Conservation (phyloP, 441 rosid species). For the Raphanus hybrid region DNA sequence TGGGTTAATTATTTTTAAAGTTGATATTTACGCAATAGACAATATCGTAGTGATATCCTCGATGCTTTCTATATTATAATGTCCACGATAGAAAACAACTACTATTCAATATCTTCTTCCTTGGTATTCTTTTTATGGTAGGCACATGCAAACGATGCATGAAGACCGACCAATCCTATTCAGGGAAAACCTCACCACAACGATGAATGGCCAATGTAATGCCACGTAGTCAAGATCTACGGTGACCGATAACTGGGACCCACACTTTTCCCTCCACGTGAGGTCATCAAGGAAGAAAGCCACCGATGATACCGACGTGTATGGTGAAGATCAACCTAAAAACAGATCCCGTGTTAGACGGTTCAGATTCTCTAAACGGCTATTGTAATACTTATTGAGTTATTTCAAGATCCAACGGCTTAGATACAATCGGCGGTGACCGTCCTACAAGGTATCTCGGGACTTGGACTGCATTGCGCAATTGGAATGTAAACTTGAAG, state of each 20-base stretch:
- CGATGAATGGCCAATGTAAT: slow-evolving; percentile 26
- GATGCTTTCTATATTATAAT: slow-evolving; percentile 19
- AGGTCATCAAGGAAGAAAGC: slow-evolving; percentile 38
- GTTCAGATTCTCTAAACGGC: slow-evolving; percentile 55
- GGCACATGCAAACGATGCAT: slow-evolving; percentile 44
- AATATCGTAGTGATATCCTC: slow-evolving; percentile 26
- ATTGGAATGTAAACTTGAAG: slow-evolving; percentile 57
- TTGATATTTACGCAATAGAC: slow-evolving; percentile 32
- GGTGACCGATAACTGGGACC: neutral
- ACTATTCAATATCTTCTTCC: slow-evolving; percentile 12
- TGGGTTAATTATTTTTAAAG: neutral
- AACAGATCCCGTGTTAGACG: slow-evolving; percentile 55
- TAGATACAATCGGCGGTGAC: slow-evolving; percentile 64
- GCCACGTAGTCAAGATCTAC: slow-evolving; percentile 43
- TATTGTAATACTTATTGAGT: slow-evolving; percentile 41
- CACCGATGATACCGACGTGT: slow-evolving; percentile 46
- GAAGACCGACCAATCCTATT: slow-evolving; percentile 48
- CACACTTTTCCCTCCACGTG: slow-evolving; percentile 43
- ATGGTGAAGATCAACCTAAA: slow-evolving; percentile 52
- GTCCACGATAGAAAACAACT: slow-evolving; percentile 31
- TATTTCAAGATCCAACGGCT: slow-evolving; percentile 59
- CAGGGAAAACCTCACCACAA: slow-evolving; percentile 26
- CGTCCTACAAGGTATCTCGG: slow-evolving; percentile 65
- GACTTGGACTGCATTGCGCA: slow-evolving; percentile 12
- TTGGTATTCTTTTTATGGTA: slow-evolving; percentile 25